Evolutionary conservation across 1,284 basidiomycete species (phyloP).

Genomic region (Sparassis latifolia): DNA sequence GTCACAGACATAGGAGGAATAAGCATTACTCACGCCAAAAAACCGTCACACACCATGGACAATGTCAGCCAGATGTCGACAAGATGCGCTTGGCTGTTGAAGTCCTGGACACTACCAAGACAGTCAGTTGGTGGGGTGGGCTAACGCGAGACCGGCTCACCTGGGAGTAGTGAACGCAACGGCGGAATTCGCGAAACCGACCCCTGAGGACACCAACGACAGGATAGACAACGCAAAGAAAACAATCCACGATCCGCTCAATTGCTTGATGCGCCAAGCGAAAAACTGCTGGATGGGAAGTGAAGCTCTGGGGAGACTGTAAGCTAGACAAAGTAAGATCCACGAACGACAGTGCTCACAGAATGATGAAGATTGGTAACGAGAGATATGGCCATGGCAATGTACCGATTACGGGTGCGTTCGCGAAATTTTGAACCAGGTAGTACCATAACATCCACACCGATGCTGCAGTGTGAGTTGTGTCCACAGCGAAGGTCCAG

Average conservation of each 20-base stretch:
- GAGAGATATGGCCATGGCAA: slow-evolving; percentile 28
- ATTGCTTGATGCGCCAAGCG: slow-evolving; percentile 26
- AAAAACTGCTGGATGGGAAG: slow-evolving; percentile 30
- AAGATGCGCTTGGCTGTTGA: slow-evolving; percentile 11
- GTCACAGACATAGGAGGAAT: too few species aligned
- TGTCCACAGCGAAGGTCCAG: slow-evolving; percentile 29
- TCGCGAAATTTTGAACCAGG: slow-evolving; percentile 25
- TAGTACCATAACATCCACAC: slow-evolving; percentile 29
- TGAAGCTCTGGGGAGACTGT: slow-evolving; percentile 19
- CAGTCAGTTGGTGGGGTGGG: too few species aligned
- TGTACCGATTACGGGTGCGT: slow-evolving; percentile 16
- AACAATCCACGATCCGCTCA: slow-evolving; percentile 20
- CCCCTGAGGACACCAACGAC: slow-evolving; percentile 19
- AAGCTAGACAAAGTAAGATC: not conserved
- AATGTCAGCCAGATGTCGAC: slow-evolving; percentile 16
- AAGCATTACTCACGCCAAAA: slow-evolving; percentile 11
- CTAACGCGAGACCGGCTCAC: too few species aligned
- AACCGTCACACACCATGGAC: slow-evolving; percentile 10
- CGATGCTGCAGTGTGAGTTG: slow-evolving; percentile 24
- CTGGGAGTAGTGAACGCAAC: slow-evolving; percentile 8
- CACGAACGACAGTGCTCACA: slow-evolving; percentile 14
- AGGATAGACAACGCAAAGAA: slow-evolving; percentile 19
- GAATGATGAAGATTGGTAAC: slow-evolving; percentile 24
- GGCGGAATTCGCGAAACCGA: slow-evolving; percentile 9
- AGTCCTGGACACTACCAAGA: slow-evolving; percentile 8